Percentiles rank a stretch among this genome's conserved stretches.
Conservation (phyloP, 805 yeast genomes). For the Nakazawaea laoshanensis region DNA sequence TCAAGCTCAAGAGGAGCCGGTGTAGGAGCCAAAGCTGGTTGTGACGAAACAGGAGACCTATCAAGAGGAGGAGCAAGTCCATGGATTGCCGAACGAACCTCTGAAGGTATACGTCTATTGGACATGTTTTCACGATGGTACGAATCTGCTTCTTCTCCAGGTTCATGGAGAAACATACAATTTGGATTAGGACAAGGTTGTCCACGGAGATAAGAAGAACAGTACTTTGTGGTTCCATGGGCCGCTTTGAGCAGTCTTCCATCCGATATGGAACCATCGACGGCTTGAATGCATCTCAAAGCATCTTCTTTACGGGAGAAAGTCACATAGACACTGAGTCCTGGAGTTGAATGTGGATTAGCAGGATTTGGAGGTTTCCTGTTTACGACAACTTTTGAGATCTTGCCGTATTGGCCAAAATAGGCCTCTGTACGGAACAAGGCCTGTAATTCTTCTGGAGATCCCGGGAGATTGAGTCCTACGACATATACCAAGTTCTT, state of each 20-base stretch:
- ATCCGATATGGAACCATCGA: constrained; percentile 88
- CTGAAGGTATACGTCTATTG: constrained; percentile 42
- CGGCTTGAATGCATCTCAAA: constrained; percentile 81
- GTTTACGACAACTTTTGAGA: constrained; percentile 88
- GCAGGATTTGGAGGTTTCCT: constrained; percentile 49
- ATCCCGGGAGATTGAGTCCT: constrained; percentile 82
- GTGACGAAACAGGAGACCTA: constrained; percentile 9
- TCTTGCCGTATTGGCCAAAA: constrained; percentile 98
- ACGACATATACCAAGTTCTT: constrained; percentile 95
- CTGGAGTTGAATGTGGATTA: constrained; percentile 47
- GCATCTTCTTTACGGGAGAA: constrained; percentile 94
- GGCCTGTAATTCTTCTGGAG: constrained; percentile 78
- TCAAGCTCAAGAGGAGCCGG: constrained; percentile 11
- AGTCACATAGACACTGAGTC: constrained; percentile 93
- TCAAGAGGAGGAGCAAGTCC: constrained; percentile 23
- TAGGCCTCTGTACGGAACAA: constrained; percentile 83
- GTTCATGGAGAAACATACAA: constrained; percentile 98
- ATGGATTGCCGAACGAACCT: constrained; percentile 24
- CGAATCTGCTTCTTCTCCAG: constrained; percentile 98
- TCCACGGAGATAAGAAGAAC: constrained; percentile 92
- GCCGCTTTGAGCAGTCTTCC: constrained; percentile 90
- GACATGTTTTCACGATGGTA: constrained; percentile 85
- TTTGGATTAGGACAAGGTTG: constrained; percentile 97
- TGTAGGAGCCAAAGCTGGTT: constrained; percentile 13
- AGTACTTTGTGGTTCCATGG: constrained; percentile 96